Percentiles rank a stretch among this genome's conserved stretches.
phyloP scores from a whole-genome alignment of 495 filamentous ascomycete genomes.

The Penicillium diatomitis region DNA sequence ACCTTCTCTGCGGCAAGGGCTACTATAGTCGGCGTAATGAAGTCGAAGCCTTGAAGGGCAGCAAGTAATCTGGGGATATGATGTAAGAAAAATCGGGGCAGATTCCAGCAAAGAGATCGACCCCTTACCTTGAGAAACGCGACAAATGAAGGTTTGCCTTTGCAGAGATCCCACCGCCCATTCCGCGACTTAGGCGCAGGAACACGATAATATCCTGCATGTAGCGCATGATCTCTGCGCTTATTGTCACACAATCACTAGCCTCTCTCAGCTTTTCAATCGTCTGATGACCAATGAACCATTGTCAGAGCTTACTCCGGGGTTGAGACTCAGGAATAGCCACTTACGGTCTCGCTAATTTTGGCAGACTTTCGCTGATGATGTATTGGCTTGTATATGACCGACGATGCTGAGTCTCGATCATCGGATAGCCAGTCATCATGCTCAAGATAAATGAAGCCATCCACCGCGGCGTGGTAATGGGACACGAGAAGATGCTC shows the following conservation, averaged over 20 bases:
- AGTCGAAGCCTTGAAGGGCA: conserved; percentile 70
- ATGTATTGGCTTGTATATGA: conserved; percentile 28
- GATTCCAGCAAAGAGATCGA: background rate
- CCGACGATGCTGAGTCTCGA: conserved; percentile 35
- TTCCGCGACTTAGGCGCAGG: conserved; percentile 75
- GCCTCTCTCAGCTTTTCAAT: conserved; percentile 31
- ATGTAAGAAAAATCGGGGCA: background rate
- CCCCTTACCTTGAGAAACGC: conserved; percentile 47
- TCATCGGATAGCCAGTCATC: conserved; percentile 38
- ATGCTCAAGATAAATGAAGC: conserved; percentile 62
- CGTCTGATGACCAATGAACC: conserved; percentile 16
- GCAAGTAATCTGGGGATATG: conserved; percentile 46
- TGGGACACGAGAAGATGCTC: conserved; percentile 86
- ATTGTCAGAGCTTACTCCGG: background rate
- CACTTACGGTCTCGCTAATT: conserved; percentile 17
- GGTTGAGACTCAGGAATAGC: background rate
- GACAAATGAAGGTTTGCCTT: conserved; percentile 69
- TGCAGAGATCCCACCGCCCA: conserved; percentile 67
- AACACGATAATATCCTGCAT: conserved; percentile 78
- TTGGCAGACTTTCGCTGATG: conserved; percentile 6
- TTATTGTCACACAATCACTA: conserved; percentile 35
- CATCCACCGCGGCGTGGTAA: conserved; percentile 66
- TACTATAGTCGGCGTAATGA: conserved; percentile 76
- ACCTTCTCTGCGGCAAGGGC: conserved; percentile 79
- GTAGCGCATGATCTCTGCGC: conserved; percentile 66